Base-by-base conservation (phyloP, 352 stramenopile genomes). In the Blastocystis sp. region DNA sequence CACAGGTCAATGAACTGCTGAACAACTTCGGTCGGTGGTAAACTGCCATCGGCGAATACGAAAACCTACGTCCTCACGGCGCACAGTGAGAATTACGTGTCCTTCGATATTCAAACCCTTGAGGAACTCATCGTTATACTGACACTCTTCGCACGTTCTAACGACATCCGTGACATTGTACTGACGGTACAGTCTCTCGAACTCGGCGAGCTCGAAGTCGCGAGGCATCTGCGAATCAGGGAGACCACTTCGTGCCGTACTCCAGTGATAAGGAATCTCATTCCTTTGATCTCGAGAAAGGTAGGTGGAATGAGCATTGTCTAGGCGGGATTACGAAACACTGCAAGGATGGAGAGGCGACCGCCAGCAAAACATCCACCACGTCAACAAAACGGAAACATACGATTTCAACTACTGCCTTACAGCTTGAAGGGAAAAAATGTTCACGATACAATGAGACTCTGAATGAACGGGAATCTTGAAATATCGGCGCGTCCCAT, bases 81-180 rank as follows among this genome's bases (percentile, higher is more conserved):
- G 19, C 66, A 31, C n/a, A 29, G 51, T 26, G 33, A 21, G 55
- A 62, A 51, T 55, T 89, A 89, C 79, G 31, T 89, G 79, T 69
- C 79, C 50, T 31, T 89, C 60, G 45, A 89, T 89, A 62, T 37
- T 39, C 4, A 67, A 45, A 77, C 67, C 66, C 41, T 80, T 89
- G 31, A 89, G 45, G 21, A 65, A 89, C 19, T 89, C 63, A 66
- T 89, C 79, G 3, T 39, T 55, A 55, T 89, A 89, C 31, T 89
- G 63, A 65, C 79, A 89, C 51, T 89, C 79, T 65, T 89, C 63
- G 31, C 79, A 89, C 29, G 79, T 89, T 77, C 79, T 45, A 21
- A 89, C 79, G 21, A 89, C 79, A 39, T 89, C 79, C 21, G 79
- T 89, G 21, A 89, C 79, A 62, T 89, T 89, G 41, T 89, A 89